Evolutionary conservation across 2,329 filamentous ascomycete species (phyloP).

Genomic region (Fusarium protoensiforme): DNA sequence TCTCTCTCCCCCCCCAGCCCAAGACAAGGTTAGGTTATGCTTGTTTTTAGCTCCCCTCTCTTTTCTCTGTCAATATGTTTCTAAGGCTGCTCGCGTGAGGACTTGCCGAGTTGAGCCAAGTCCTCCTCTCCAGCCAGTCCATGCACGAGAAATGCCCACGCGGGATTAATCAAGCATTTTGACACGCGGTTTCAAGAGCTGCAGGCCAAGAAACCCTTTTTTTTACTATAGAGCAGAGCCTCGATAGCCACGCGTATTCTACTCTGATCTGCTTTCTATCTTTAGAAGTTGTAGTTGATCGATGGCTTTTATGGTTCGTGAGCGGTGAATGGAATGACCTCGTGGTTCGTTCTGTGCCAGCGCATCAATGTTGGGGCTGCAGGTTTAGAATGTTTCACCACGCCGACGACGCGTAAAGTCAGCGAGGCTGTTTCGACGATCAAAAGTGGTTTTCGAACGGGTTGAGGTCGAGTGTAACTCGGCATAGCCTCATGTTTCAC

Average conservation of each 20-base stretch:
- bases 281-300: slow-evolving; percentile 6
- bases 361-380: not conserved
- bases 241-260: slow-evolving; percentile 32
- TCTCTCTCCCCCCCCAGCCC: slow-evolving; percentile 1
- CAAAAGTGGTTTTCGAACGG: not conserved
- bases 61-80: no score
- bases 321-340: not conserved
- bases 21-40: slow-evolving; percentile 12
- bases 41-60: slow-evolving; percentile 13
- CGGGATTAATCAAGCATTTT: not conserved
- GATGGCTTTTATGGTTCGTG: not conserved
- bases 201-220: slow-evolving; percentile 5
- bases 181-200: not conserved
- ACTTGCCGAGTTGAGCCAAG: not conserved
- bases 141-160: not conserved
- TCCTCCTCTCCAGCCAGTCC: not conserved
- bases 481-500: not conserved
- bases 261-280: slow-evolving; percentile 3
- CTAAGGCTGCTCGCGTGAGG: slow-evolving; percentile 23
- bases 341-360: not conserved
- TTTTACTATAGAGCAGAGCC: slow-evolving; percentile 12
- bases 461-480: not conserved
- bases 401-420: not conserved
- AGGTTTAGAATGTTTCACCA: not conserved
- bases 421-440: not conserved